Conservation (phyloP, 371 early-diverging fungal genomes). For the Circinella umbellata region DNA sequence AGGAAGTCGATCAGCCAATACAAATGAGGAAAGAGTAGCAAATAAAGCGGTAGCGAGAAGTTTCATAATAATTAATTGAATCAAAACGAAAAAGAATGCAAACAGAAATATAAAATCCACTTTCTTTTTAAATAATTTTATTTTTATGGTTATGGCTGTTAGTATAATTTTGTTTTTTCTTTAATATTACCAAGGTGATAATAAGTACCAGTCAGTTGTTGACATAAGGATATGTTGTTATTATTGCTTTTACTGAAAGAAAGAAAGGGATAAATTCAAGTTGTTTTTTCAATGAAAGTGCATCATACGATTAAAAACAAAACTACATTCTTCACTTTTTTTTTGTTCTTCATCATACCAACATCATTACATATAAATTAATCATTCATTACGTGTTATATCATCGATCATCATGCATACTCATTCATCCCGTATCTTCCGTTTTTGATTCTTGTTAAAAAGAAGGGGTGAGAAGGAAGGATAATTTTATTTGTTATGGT, state of each 20-base stretch:
- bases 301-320: slow-evolving; percentile 2
- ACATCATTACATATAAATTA: too few species aligned
- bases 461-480: too few species aligned
- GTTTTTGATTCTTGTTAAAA: too few species aligned
- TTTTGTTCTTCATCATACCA: too few species aligned
- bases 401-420: too few species aligned
- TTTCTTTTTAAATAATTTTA: too few species aligned
- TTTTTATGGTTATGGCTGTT: too few species aligned
- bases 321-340: slow-evolving; percentile 5
- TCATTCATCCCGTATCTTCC: too few species aligned
- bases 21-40: slow-evolving; percentile 2
- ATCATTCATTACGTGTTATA: too few species aligned
- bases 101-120: background rate
- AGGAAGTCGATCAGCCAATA: slow-evolving; percentile 30
- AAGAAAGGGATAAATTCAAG: background rate
- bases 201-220: background rate
- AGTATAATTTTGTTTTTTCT: too few species aligned
- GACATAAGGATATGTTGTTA: background rate
- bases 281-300: background rate
- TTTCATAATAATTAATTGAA: slow-evolving; percentile 3
- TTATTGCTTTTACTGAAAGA: background rate
- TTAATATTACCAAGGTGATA: too few species aligned
- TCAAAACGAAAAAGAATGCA: background rate
- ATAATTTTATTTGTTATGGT: too few species aligned
- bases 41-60: slow-evolving; percentile 12